Base-by-base conservation (phyloP, 1,284 basidiomycete genomes). In the Takashimella koratensis region DNA sequence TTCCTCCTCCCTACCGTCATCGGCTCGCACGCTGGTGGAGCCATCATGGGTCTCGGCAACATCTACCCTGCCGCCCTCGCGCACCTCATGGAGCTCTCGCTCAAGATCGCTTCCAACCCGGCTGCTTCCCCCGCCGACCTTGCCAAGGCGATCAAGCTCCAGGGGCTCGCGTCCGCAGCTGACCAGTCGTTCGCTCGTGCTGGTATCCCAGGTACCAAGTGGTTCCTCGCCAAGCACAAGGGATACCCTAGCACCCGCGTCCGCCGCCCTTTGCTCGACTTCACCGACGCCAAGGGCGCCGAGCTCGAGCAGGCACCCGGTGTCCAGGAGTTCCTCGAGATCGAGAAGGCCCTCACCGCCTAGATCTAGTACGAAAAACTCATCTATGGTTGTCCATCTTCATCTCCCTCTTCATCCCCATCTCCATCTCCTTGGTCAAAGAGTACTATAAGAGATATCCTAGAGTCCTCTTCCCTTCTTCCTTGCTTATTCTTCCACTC, bases 131-230 rank as follows among this genome's bases (percentile, higher is more conserved):
- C 58, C 39, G 79, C 81, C n/a, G 68, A 83, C 23, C 80, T 92
- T 45, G 73, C 80, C 2, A 83, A 88, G 71, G 87, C 89, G 0
- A 85, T 87, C 65, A 79, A 78, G 23, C 70, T 94, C 43, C 90
- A 94, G 72, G 87, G 85, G 24, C 83, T 91, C 56, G 79, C 89
- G 47, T 86, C 87, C 21, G 83, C 82, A 27, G 89, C 85, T 3
- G 91, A 95, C 69, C 85, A 80, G 59, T 87, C 88, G 12, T 86
- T 91, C 64, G 83, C 86, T 24, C 87, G 87, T 70, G 76, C 83
- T 3, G 87, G 86, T 3, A 87, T 94, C 62, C 78, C 86, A 1
- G 90, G 90, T 5, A 91, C 87, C 12, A 95, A 95, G 76, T 86
- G 79, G 70, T 80, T 89, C 49, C 75, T 92, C 25, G 77, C 87